These are phyloP conservation scores for Verticillium longisporum DNA, from an alignment of 2,329 filamentous ascomycete genomes.

Conservation along the genomic window DNA sequence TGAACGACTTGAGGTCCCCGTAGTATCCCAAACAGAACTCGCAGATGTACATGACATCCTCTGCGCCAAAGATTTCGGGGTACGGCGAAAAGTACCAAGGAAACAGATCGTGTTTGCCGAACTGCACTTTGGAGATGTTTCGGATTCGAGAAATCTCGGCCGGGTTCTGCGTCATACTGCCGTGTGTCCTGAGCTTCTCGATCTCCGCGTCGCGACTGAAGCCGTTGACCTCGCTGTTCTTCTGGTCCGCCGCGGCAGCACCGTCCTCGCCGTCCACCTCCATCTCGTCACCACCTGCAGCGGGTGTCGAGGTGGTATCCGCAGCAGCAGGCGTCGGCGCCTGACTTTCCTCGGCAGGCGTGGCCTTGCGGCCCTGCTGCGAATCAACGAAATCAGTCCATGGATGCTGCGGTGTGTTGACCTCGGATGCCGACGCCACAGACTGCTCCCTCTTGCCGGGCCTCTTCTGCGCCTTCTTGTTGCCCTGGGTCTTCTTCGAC, in stretches of 20 bases:
- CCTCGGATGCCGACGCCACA: slow-evolving; percentile 43
- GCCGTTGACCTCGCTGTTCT: slow-evolving; percentile 35
- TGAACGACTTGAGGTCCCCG: slow-evolving; percentile 73
- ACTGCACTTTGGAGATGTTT: slow-evolving; percentile 90
- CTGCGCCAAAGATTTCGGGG: slow-evolving; percentile 79
- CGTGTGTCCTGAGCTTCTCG: slow-evolving; percentile 87
- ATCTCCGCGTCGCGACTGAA: slow-evolving; percentile 88
- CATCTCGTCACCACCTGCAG: slow-evolving; percentile 40
- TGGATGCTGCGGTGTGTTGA: slow-evolving; percentile 46
- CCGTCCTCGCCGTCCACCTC: slow-evolving; percentile 46
- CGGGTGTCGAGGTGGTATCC: slow-evolving; percentile 37
- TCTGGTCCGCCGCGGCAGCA: slow-evolving; percentile 27
- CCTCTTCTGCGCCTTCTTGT: slow-evolving; percentile 54
- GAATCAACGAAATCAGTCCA: slow-evolving; percentile 47
- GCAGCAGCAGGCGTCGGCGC: slow-evolving; percentile 34
- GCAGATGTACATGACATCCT: slow-evolving; percentile 91
- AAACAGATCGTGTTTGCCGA: slow-evolving; percentile 85
- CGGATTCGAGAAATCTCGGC: slow-evolving; percentile 93
- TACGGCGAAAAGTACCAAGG: slow-evolving; percentile 99
- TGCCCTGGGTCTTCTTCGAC: slow-evolving; percentile 43
- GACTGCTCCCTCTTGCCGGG: slow-evolving; percentile 49
- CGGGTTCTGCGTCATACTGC: slow-evolving; percentile 98
- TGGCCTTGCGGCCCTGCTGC: slow-evolving; percentile 32
- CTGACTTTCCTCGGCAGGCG: slow-evolving; percentile 35
- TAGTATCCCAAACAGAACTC: slow-evolving; percentile 96